Conservation (phyloP, 106 monocot species). For the Vanilla planifolia region DNA sequence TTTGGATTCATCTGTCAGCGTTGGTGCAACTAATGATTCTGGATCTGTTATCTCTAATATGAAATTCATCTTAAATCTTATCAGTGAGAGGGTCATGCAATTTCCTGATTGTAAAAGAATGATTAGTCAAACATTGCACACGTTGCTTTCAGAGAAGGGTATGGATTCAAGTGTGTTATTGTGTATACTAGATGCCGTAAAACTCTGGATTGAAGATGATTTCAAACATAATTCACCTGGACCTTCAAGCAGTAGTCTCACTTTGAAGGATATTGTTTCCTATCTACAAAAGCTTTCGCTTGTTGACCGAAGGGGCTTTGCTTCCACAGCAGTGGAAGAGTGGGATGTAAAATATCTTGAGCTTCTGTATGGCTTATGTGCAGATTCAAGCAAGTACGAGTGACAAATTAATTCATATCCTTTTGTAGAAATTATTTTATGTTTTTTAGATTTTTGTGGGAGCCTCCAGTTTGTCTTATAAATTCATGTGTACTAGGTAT, state of each 20-base stretch:
- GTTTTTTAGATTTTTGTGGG: neutral
- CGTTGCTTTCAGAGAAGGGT: conserved; percentile 80
- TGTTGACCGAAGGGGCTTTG: conserved; percentile 77
- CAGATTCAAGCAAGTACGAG: conserved; percentile 82
- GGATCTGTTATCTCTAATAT: conserved; percentile 71
- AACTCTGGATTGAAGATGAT: conserved; percentile 81
- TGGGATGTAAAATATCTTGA: conserved; percentile 95
- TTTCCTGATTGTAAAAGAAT: conserved; percentile 63
- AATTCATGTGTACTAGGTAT: conserved; percentile 41
- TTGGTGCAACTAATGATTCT: conserved; percentile 46
- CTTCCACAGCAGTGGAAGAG: conserved; percentile 49
- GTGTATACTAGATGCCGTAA: conserved; percentile 84
- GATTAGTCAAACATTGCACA: conserved; percentile 71
- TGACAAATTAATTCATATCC: neutral
- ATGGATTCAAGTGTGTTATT: conserved; percentile 76
- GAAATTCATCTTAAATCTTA: conserved; percentile 71
- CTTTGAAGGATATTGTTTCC: conserved; percentile 70
- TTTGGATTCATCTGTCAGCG: conserved; percentile 60
- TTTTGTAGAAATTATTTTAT: neutral
- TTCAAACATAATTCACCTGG: conserved; percentile 34
- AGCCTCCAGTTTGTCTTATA: conserved; percentile 1
- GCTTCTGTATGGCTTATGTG: conserved; percentile 87
- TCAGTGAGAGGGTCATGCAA: conserved; percentile 84
- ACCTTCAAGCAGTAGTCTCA: conserved; percentile 41
- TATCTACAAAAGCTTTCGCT: conserved; percentile 88